Evolutionary conservation across 169 alveolate genomes (phyloP), one percentile per base, ranked within the genome.

Genomic region (Plasmodium gaboni): DNA sequence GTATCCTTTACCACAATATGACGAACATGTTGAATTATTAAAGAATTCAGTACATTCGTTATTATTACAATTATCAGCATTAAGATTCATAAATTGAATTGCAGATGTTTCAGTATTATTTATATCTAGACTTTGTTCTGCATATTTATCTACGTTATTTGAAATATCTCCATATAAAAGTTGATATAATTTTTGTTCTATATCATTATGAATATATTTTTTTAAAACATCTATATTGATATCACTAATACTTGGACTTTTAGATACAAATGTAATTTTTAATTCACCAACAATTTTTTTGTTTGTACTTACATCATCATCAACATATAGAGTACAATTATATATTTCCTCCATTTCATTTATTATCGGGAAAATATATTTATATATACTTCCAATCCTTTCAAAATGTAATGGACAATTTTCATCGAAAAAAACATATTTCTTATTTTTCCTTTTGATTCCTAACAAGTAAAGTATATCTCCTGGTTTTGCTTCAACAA

Each of bases 371-470:
- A 76, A 76, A 26, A 63, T 59, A 38, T 63, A 70, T 59, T 76
- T 76, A 44, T 76, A 76, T 13, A 64, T 76, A 24, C 67, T 69
- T 28, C 89, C 89, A 48, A 76, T 76, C 15, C 12, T 19, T 22
- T 76, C 89, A 76, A 76, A 76, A 76, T 17, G 6, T 17, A 76
- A 1, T 26, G 78, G 78, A 26, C 89, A 76, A 24, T 76, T 44
- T 26, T 76, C 51, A 17, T 32, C 76, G 51, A 76, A 28, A 42
- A 63, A 76, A 2, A 76, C 13, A 38, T 48, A 48, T 42, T 42
- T 48, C 6, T 59, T 59, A 22, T 76, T 76, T 38, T 50, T 13
- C 1, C 50, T 3, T 64, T 76, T 63, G 15, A 8, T 38, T 67
- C 88, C 89, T 55, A 76, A 55, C 22, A 76, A 48, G 32, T 76